A percentile compares a stretch with the other conserved stretches of the same genome.
Evolutionary conservation across 768 basidiomycete genomes (phyloP).

Genomic region (Cystofilobasidium capitatum): DNA sequence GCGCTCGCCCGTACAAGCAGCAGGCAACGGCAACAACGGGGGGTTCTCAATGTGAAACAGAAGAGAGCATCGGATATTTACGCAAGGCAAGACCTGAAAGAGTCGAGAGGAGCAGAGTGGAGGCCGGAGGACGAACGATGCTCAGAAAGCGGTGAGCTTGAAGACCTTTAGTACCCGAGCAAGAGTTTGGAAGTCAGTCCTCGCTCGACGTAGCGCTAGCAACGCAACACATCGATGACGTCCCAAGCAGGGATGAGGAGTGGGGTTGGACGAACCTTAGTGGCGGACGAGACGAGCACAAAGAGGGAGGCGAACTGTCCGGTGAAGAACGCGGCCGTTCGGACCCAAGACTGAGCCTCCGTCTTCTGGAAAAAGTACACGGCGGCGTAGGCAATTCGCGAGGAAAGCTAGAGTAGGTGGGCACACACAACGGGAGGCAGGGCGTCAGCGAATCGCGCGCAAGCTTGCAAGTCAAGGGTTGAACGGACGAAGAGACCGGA

Average conservation of each 20-base stretch:
- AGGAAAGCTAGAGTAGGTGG: neutral
- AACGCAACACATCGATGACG: no score
- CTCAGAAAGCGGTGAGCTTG: conserved; percentile 11
- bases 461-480: no score
- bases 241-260: no score
- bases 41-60: no score
- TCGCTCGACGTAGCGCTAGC: neutral
- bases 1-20: no score
- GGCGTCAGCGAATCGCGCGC: no score
- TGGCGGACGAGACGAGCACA: conserved; percentile 20
- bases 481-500: conserved; percentile 15
- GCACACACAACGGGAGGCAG: no score
- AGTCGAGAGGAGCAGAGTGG: neutral
- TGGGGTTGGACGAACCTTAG: conserved; percentile 12
- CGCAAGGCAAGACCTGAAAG: neutral
- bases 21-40: no score
- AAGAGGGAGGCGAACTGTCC: neutral
- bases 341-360: neutral
- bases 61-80: neutral
- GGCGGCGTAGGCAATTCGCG: conserved; percentile 10
- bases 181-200: neutral
- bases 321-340: conserved; percentile 16
- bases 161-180: neutral
- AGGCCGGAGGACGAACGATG: no score
- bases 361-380: conserved; percentile 11